Evolutionary conservation across 805 yeast species (phyloP), one percentile per base, ranked within the genome.

Genomic region (Saccharomycopsis sp.): DNA sequence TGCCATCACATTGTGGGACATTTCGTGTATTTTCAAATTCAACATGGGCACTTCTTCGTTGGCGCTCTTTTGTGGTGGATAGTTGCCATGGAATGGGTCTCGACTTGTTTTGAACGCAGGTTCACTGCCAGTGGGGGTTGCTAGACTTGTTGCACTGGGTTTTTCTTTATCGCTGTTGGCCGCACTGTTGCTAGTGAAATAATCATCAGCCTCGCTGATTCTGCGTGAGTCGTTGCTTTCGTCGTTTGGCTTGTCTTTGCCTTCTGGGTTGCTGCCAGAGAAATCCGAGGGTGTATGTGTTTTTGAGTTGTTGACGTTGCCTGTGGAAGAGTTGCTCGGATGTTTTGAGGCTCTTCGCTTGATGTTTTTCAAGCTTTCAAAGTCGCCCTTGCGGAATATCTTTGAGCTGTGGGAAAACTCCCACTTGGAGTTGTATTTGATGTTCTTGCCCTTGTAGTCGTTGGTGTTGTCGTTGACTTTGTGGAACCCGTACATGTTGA

Each of bases 321-420:
- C n/a, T n/a, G n/a, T n/a, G n/a, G n/a, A 17, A 9, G 35, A 9
- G 6, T 20, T 10, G 4, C n/a, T 30, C 7, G 38, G 34, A 23
- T 62, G 52, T 54, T 64, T 51, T 4, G 77, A 69, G 0, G 92
- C 74, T 37, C 96, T 63, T 48, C 97, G 68, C 58, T 84, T 87
- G 57, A 88, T 89, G 13, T 72, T 68, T 43, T 82, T 73, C 46
- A 88, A 62, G 9, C 81, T 68, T 30, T 80, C 92, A 15, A 76
- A 60, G 57, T 88, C 94, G 32, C 95, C 96, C 40, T 85, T 78
- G 49, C 75, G 70, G 61, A 88, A 88, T 44, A 70, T 70, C 23
- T 80, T 82, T 3, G 85, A 77, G 26, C 84, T 75, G 57, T 88
- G 97, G 42, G 78, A 75, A 61, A 88, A 88, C 62, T 88, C 96